phyloP scores from a whole-genome alignment of 1,284 basidiomycete species.

The Leucoagaricus sp. region DNA sequence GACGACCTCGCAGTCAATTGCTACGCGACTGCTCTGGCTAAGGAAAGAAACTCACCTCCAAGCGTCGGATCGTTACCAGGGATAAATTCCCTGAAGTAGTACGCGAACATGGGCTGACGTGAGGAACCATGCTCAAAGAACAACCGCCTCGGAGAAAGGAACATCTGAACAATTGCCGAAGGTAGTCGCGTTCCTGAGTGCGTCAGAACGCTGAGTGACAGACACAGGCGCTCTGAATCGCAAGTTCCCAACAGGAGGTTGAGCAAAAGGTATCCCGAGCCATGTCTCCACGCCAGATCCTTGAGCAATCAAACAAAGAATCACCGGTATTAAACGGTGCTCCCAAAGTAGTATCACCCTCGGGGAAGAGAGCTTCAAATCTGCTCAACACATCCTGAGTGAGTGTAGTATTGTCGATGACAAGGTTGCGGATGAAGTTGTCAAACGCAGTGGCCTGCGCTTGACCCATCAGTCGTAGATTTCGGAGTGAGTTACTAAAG shows the following conservation, averaged over 20 bases:
- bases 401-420: slow-evolving; percentile 52
- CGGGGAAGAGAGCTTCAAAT: slow-evolving; percentile 45
- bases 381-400: slow-evolving; percentile 38
- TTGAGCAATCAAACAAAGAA: slow-evolving; percentile 58
- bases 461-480: slow-evolving; percentile 35
- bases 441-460: slow-evolving; percentile 43
- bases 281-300: too few species aligned
- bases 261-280: slow-evolving; percentile 61
- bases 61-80: slow-evolving; percentile 45
- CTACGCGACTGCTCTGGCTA: not conserved
- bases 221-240: too few species aligned
- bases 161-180: slow-evolving; percentile 47
- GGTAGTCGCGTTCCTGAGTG: too few species aligned
- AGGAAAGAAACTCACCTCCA: slow-evolving; percentile 37
- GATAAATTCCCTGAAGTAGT: slow-evolving; percentile 56
- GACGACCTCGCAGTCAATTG: not conserved
- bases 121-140: slow-evolving; percentile 50
- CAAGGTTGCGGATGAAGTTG: slow-evolving; percentile 44
- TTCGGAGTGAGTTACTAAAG: slow-evolving; percentile 40
- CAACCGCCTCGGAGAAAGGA: slow-evolving; percentile 46
- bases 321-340: slow-evolving; percentile 59
- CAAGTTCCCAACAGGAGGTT: too few species aligned
- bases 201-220: too few species aligned
- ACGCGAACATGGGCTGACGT: slow-evolving; percentile 52
- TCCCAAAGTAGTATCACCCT: slow-evolving; percentile 45